Percentiles rank a stretch among this genome's conserved stretches.
Conservation (phyloP, 1,284 basidiomycete genomes). For the Amylostereum areolatum region DNA sequence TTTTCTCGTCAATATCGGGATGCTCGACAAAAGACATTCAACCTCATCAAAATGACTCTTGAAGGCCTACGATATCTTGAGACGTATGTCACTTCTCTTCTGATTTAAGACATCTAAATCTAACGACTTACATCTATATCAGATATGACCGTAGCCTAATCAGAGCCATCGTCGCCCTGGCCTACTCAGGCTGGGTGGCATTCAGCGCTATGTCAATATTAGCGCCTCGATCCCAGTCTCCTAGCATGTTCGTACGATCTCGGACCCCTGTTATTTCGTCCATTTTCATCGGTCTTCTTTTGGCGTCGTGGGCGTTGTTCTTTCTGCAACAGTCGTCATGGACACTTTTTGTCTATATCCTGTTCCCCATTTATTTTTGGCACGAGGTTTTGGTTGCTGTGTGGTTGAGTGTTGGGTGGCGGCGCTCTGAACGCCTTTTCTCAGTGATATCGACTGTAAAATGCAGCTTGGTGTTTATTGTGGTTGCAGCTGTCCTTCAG, state of each 20-base stretch:
- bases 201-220: slow-evolving; percentile 56
- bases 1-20: slow-evolving; percentile 35
- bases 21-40: slow-evolving; percentile 44
- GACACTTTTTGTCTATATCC: slow-evolving; percentile 75
- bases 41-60: slow-evolving; percentile 54
- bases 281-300: slow-evolving; percentile 26
- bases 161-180: slow-evolving; percentile 60
- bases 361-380: slow-evolving; percentile 79
- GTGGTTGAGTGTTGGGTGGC: slow-evolving; percentile 20
- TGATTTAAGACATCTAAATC: not conserved
- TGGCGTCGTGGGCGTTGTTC: slow-evolving; percentile 47
- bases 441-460: slow-evolving; percentile 6
- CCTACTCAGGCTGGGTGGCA: slow-evolving; percentile 77
- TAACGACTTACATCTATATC: not conserved
- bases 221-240: slow-evolving; percentile 10
- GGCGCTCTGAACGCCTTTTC: slow-evolving; percentile 23
- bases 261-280: slow-evolving; percentile 11
- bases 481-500: slow-evolving; percentile 45
- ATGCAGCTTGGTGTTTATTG: slow-evolving; percentile 19
- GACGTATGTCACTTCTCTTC: slow-evolving; percentile 38
- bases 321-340: slow-evolving; percentile 58
- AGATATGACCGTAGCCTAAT: slow-evolving; percentile 76
- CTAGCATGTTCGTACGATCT: not conserved
- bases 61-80: slow-evolving; percentile 78
- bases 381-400: slow-evolving; percentile 26